Evolutionary conservation across 768 basidiomycete genomes (phyloP).

Genomic region (Calocera cornea): DNA sequence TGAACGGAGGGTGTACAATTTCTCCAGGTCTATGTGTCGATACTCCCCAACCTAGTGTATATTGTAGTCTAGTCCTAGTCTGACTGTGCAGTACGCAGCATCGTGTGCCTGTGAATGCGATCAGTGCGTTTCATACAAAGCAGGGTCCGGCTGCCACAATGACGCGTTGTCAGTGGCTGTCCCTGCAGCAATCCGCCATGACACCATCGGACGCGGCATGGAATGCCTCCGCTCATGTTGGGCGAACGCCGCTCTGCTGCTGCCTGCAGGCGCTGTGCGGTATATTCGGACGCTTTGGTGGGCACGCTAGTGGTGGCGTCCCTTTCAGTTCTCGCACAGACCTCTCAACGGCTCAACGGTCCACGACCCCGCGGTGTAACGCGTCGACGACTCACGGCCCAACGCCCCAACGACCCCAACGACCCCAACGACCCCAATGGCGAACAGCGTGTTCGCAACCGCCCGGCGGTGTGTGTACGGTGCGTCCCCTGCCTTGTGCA

Average conservation of each 20-base stretch:
- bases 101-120: not conserved
- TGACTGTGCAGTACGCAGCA: not conserved
- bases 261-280: not conserved
- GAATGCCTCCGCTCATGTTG: conserved; percentile 4
- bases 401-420: no score
- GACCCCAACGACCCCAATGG: no score
- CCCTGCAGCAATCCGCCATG: not conserved
- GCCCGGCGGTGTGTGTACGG: not conserved
- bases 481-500: not conserved
- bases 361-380: no score
- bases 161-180: not conserved
- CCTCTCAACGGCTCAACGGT: no score
- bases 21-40: not conserved
- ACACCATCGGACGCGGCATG: not conserved
- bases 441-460: not conserved
- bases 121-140: no score
- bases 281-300: not conserved
- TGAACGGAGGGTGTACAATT: not conserved
- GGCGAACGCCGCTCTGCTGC: not conserved
- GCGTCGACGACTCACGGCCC: no score
- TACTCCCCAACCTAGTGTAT: no score
- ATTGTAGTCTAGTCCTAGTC: no score
- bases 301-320: no score
- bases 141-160: not conserved
- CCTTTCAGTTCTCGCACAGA: no score